Percentiles rank a stretch among this genome's conserved stretches.
phyloP scores from a whole-genome alignment of 441 rosid genomes.

The Heliophila coronopifolia region DNA sequence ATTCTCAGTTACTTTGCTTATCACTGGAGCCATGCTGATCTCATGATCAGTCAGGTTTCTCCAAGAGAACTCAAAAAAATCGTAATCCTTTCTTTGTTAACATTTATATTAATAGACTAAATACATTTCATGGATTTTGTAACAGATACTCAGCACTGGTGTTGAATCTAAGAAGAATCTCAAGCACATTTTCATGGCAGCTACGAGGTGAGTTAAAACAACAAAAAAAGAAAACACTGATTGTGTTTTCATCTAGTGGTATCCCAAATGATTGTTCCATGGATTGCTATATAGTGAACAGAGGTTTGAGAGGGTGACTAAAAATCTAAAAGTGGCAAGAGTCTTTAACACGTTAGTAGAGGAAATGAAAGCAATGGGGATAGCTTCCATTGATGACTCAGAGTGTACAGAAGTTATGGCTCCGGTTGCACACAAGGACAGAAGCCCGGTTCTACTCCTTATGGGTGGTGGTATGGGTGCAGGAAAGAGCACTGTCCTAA shows the following conservation, averaged over 20 bases:
- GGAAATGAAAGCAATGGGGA: slow-evolving; percentile 94
- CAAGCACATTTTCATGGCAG: slow-evolving; percentile 86
- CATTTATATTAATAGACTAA: neutral
- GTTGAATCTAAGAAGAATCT: slow-evolving; percentile 79
- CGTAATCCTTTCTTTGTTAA: neutral
- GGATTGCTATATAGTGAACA: slow-evolving; percentile 49
- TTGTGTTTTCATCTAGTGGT: neutral
- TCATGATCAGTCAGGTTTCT: slow-evolving; percentile 68
- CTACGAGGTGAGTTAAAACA: slow-evolving; percentile 51
- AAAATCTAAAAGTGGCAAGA: slow-evolving; percentile 80
- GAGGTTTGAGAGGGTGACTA: slow-evolving; percentile 76
- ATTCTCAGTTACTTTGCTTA: slow-evolving; percentile 92
- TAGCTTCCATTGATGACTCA: slow-evolving; percentile 62
- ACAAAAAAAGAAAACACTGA: neutral
- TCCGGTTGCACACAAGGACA: slow-evolving; percentile 78
- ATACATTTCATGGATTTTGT: slow-evolving; percentile 1
- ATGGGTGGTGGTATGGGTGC: slow-evolving; percentile 99
- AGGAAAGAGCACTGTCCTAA: slow-evolving; percentile 93
- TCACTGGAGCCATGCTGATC: slow-evolving; percentile 90
- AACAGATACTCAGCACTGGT: slow-evolving; percentile 71
- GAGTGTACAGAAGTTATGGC: slow-evolving; percentile 94
- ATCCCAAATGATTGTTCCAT: slow-evolving; percentile 10
- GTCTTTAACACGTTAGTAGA: slow-evolving; percentile 81
- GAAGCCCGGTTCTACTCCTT: slow-evolving; percentile 87
- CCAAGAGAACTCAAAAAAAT: neutral